Percentiles rank a stretch among this genome's conserved stretches.
These are phyloP conservation scores for Phytophthora chlamydospora DNA, from an alignment of 352 stramenopile species.

Conservation along the genomic window DNA sequence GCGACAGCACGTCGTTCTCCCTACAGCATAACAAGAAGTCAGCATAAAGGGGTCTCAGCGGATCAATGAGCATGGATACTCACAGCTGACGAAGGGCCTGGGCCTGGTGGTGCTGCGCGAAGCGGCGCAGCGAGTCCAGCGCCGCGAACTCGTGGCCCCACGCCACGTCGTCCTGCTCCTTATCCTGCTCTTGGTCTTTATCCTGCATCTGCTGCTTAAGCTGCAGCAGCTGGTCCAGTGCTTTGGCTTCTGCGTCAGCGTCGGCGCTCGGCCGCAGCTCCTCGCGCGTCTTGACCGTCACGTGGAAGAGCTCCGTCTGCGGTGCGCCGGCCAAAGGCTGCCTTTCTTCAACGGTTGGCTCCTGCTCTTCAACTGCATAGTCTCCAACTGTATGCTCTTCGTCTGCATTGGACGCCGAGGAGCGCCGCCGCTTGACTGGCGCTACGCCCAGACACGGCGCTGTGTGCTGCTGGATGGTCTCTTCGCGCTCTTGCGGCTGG, in stretches of 20 bases:
- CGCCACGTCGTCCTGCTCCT: constrained; percentile 28
- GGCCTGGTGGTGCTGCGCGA: constrained; percentile 44
- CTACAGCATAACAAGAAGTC: constrained; percentile 24
- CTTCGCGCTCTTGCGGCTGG: constrained; percentile 17
- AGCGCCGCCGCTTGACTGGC: constrained; percentile 39
- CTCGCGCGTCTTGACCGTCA: constrained; percentile 51
- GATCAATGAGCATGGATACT: constrained; percentile 2
- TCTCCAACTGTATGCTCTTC: constrained; percentile 19
- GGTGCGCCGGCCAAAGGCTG: constrained; percentile 54
- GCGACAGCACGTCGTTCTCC: constrained; percentile 25
- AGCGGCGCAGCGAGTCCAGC: constrained; percentile 50
- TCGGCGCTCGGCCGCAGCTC: constrained; percentile 53
- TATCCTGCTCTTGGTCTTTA: neutral
- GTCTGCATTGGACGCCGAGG: constrained; percentile 11
- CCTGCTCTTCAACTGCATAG: neutral
- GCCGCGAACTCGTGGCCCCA: constrained; percentile 54
- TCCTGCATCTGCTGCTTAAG: constrained; percentile 15
- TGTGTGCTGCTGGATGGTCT: constrained; percentile 28
- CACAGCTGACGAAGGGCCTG: constrained; percentile 40
- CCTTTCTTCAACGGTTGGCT: neutral
- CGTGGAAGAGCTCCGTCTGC: constrained; percentile 63
- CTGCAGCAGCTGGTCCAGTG: constrained; percentile 44
- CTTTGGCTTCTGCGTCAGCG: constrained; percentile 31
- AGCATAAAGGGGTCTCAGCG: neutral
- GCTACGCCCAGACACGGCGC: constrained; percentile 27